Evolutionary conservation across 805 yeast species (phyloP).

Genomic region (Candida nemodendra): DNA sequence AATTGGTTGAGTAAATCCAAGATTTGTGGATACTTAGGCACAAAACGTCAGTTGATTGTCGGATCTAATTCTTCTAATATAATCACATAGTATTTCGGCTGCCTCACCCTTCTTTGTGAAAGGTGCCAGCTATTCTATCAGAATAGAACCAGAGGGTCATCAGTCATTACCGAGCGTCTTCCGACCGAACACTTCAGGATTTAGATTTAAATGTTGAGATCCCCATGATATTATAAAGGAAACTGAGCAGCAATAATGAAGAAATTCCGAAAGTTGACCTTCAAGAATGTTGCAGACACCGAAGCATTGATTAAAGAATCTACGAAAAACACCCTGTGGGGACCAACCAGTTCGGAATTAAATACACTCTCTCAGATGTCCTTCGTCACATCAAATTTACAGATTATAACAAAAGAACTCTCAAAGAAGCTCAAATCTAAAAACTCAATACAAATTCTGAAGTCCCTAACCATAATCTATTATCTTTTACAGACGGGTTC

Average conservation of each 20-base stretch:
- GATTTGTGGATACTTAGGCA: no score
- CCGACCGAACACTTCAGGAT: neutral
- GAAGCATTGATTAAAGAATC: constrained; percentile 38
- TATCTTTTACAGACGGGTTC: constrained; percentile 57
- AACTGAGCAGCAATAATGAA: constrained; percentile 15
- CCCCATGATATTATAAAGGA: no score
- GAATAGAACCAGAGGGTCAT: no score
- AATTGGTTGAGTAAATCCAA: no score
- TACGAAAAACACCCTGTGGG: constrained; percentile 48
- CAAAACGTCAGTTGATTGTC: no score
- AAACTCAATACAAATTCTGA: constrained; percentile 42
- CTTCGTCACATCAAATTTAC: constrained; percentile 37
- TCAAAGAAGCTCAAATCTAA: constrained; percentile 39
- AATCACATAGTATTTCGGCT: no score
- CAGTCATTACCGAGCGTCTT: no score
- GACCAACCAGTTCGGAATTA: constrained; percentile 54
- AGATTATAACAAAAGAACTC: constrained; percentile 39
- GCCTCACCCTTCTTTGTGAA: no score
- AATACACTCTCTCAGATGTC: constrained; percentile 51
- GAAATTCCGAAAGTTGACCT: constrained; percentile 25
- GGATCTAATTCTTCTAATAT: no score
- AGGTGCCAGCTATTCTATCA: no score
- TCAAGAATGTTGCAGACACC: constrained; percentile 31
- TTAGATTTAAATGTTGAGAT: no score
- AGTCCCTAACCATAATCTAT: constrained; percentile 51